These are phyloP conservation scores for Pseudomonodictys pantanalensis DNA, from an alignment of 495 filamentous ascomycete genomes.

Conservation along the genomic window DNA sequence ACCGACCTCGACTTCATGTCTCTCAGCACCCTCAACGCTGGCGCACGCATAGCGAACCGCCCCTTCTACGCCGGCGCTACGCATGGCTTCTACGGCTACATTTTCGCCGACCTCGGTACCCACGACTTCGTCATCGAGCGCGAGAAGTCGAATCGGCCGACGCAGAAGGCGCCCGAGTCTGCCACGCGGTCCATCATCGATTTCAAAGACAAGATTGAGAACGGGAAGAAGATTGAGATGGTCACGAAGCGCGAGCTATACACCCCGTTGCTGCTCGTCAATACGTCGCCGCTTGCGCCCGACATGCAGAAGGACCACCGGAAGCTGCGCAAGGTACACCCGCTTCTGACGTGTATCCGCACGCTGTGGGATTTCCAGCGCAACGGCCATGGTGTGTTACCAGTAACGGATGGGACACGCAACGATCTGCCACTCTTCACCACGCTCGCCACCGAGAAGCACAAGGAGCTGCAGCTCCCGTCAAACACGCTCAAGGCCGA, in stretches of 20 bases:
- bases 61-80: slow-evolving; percentile 86
- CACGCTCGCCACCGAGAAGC: slow-evolving; percentile 67
- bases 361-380: slow-evolving; percentile 77
- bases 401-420: slow-evolving; percentile 55
- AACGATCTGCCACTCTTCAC: slow-evolving; percentile 62
- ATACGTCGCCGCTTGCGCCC: slow-evolving; percentile 67
- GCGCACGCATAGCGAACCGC: slow-evolving; percentile 67
- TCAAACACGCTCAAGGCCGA: slow-evolving; percentile 69
- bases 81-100: slow-evolving; percentile 90
- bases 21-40: slow-evolving; percentile 75
- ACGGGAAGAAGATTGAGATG: slow-evolving; percentile 71
- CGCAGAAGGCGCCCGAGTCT: slow-evolving; percentile 64
- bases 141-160: slow-evolving; percentile 69
- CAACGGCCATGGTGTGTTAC: slow-evolving; percentile 50
- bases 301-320: slow-evolving; percentile 64
- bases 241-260: slow-evolving; percentile 91
- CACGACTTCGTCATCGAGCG: slow-evolving; percentile 88
- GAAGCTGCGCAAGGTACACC: slow-evolving; percentile 70
- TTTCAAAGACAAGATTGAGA: slow-evolving; percentile 69
- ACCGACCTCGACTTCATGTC: slow-evolving; percentile 75
- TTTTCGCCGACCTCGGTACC: slow-evolving; percentile 85
- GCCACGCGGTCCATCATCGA: slow-evolving; percentile 71
- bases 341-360: slow-evolving; percentile 75
- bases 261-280: slow-evolving; percentile 74
- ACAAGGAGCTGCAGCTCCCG: slow-evolving; percentile 74